Base-by-base conservation (phyloP, 208 protist genomes). In the Wallacemonas sp. region DNA sequence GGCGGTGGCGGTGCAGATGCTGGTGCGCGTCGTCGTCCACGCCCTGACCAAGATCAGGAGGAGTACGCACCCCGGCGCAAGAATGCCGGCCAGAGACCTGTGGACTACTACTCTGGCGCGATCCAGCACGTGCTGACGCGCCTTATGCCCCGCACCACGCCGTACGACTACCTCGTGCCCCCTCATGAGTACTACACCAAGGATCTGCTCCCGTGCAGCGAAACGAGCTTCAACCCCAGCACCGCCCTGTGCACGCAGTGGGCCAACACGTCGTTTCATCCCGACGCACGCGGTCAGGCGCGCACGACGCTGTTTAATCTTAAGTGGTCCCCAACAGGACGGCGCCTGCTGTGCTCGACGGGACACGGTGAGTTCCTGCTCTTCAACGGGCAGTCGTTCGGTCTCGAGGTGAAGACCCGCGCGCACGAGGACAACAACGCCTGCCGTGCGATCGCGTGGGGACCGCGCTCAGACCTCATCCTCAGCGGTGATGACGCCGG, bases 171-270 rank as follows among this genome's bases (percentile, higher is more conserved):
- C 56, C 90, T 93, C 61, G 85, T 96, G 33, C 74, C 79, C 0
- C 90, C 90, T 27, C 86, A 96, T 65, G 83, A 88, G 66, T 93
- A 91, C 67, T 92, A 88, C 75, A 81, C 81, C 8, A 92, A 96
- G 70, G 87, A 96, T 62, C 70, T 93, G 44, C 72, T 93, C 8
- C 75, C 87, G 27, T 81, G 81, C 9, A 65, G 72, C 24, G 74
- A 81, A 21, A 96, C 90, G 11, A 66, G 65, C 62, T 92, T 86
- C 71, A 93, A 93, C 58, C 78, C 87, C n/a, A 89, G 83, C 70
- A 91, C 90, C 1, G 90, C 85, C 1, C 74, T 96, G 19, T 93
- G 87, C 68, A 96, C 90, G 65, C 90, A 96, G 79, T 96, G 90
- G 87, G 87, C 85, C 41, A 92, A 82, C 81, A 93, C 90, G n/a